Conservation (phyloP, 1,284 basidiomycete genomes). For the Fomitopsis schrenkii region DNA sequence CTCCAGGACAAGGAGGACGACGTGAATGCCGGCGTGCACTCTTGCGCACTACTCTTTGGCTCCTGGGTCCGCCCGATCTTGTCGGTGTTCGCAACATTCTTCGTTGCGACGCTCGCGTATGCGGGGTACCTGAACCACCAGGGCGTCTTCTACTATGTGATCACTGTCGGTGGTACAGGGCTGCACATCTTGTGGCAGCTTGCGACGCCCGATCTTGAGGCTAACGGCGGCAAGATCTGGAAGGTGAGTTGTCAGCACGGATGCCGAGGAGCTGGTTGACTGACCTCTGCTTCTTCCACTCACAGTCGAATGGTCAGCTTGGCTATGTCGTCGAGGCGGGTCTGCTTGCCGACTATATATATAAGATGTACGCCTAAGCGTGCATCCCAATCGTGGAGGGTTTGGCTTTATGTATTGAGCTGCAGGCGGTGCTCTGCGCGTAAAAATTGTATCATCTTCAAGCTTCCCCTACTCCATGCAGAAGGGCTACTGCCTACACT, state of each 20-base stretch:
- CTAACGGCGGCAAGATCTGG: constrained; percentile 3
- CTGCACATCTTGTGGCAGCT: constrained; percentile 46
- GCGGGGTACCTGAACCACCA: constrained; percentile 32
- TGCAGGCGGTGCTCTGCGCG: neutral
- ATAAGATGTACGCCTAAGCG: neutral
- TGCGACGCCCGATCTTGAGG: constrained; percentile 8
- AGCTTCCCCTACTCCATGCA: neutral
- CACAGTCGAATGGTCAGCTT: constrained; percentile 7
- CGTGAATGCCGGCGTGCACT: constrained; percentile 49
- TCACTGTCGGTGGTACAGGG: constrained; percentile 37
- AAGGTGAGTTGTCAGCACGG: constrained; percentile 1
- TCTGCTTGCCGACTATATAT: constrained; percentile 5
- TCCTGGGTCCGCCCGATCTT: constrained; percentile 38
- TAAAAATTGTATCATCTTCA: neutral
- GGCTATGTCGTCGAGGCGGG: constrained; percentile 8
- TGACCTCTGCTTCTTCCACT: neutral
- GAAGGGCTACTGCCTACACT: neutral
- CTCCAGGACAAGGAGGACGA: constrained; percentile 56
- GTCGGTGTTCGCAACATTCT: constrained; percentile 36
- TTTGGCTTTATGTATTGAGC: neutral
- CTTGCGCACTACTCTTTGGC: constrained; percentile 53
- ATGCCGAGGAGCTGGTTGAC: neutral
- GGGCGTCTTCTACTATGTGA: constrained; percentile 36
- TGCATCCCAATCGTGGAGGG: neutral
- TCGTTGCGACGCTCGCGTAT: constrained; percentile 34